Evolutionary conservation across 2,329 filamentous ascomycete species (phyloP), one percentile per base, ranked within the genome.

Genomic region (Penicillium olsonii): DNA sequence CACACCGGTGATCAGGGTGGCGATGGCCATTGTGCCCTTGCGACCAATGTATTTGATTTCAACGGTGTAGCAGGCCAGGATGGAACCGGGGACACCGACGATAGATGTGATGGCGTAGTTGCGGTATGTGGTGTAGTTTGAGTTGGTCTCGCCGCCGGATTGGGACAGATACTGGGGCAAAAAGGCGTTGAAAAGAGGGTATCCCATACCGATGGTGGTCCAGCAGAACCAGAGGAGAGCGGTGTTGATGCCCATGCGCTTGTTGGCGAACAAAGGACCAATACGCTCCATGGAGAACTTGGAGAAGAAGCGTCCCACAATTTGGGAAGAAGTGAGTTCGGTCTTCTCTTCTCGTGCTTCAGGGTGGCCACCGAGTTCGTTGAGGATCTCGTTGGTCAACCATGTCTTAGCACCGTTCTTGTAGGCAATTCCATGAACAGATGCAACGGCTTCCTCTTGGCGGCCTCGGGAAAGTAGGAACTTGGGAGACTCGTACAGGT

Each of bases 161-260:
- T 84, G 80, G 19, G 84, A 82, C 50, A 95, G 84, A 64, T 94
- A 94, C 59, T 94, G 88, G 0, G 90, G 90, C 17, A 95, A 77
- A 72, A 95, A 95, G 42, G 88, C 87, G 70, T 92, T 94, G 80
- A 92, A 95, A 5, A 95, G 81, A 0, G 89, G 89, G 62, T 92
- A 95, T 1, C 86, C 90, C 83, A 95, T 88, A 44, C 90, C 90
- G 58, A 95, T 92, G 11, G 84, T 85, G 0, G 85, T 79, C 90
- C 90, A 95, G 66, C 84, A 84, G 69, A 91, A 87, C 87, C 87
- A 91, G 41, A 92, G 68, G 2, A 82, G 67, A n/a, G 67, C 55
- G 17, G 79, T 82, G 10, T 74, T 76, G n/a, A 74, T 52, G 5
- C 66, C 78, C 27, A 81, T 65, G 37, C 69, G 74, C 64, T 70